Percentiles rank a stretch among this genome's conserved stretches.
These are phyloP conservation scores for Penicillium manginii DNA, from an alignment of 495 filamentous ascomycete genomes.

Conservation along the genomic window DNA sequence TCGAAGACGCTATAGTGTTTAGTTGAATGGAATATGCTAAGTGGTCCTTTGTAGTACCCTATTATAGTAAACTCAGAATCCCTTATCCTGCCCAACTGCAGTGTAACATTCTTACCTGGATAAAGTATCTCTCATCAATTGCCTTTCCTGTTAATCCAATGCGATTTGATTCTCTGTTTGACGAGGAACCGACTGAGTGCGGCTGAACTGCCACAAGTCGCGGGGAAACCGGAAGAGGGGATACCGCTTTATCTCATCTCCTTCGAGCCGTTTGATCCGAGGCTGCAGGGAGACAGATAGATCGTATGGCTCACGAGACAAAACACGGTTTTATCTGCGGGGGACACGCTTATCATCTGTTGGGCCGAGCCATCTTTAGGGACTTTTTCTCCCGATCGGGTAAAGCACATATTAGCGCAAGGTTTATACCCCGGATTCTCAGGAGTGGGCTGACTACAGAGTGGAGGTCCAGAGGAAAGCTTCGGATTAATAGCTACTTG, in stretches of 20 bases:
- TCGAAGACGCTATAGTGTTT: neutral
- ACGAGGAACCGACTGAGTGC: neutral
- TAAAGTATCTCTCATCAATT: neutral
- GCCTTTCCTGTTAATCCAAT: conserved; percentile 34
- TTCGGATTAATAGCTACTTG: neutral
- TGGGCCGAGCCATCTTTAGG: conserved; percentile 4
- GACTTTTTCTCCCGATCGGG: conserved; percentile 32
- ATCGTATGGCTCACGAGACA: conserved; percentile 10
- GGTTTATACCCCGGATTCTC: conserved; percentile 13
- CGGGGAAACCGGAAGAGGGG: conserved; percentile 9
- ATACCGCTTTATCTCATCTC: conserved; percentile 4
- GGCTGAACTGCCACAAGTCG: neutral
- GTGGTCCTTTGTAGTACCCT: neutral
- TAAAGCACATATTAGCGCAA: conserved; percentile 16
- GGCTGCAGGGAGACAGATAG: conserved; percentile 7
- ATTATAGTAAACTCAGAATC: neutral
- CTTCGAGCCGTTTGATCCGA: conserved; percentile 29
- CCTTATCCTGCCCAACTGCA: neutral
- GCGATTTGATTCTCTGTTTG: conserved; percentile 24
- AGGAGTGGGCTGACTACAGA: neutral
- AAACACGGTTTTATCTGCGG: conserved; percentile 16
- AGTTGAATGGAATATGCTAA: neutral
- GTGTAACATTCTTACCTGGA: neutral
- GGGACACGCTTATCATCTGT: conserved; percentile 26
- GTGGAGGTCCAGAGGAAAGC: neutral